phyloP scores from a whole-genome alignment of 768 basidiomycete species.

The Cystofilobasidium capitatum region DNA sequence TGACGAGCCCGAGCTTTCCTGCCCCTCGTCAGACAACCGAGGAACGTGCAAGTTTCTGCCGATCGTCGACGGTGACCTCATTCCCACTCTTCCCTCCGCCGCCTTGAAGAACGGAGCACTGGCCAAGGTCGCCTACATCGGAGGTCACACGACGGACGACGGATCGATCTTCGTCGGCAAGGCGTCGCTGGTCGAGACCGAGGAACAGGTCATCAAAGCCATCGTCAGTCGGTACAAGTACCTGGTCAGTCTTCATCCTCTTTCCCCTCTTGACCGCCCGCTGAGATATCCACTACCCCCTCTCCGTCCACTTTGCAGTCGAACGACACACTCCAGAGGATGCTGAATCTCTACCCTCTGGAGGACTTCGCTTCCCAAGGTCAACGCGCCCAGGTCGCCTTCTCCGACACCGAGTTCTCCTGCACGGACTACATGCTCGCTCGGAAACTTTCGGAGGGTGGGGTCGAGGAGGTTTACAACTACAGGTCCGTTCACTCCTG shows the following conservation, averaged over 20 bases:
- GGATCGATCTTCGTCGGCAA: conserved; percentile 29
- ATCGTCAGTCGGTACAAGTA: conserved; percentile 26
- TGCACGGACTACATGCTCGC: conserved; percentile 28
- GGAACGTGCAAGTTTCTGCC: conserved; percentile 29
- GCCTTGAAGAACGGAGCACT: background rate
- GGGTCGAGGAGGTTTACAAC: conserved; percentile 26
- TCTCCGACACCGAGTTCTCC: conserved; percentile 29
- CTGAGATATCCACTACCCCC: background rate
- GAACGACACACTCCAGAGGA: conserved; percentile 27
- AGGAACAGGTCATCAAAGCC: conserved; percentile 21
- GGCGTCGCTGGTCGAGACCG: conserved; percentile 23
- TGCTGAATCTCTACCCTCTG: conserved; percentile 22
- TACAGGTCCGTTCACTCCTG: conserved; percentile 12
- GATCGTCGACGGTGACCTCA: conserved; percentile 27
- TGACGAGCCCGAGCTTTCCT: background rate
- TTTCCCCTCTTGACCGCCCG: background rate
- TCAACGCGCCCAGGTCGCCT: conserved; percentile 27
- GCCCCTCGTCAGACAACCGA: conserved; percentile 27
- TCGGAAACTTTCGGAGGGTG: conserved; percentile 15
- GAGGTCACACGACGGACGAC: conserved; percentile 30
- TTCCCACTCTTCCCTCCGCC: conserved; percentile 22
- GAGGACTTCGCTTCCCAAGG: conserved; percentile 25
- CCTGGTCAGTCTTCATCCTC: conserved; percentile 21
- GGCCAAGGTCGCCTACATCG: conserved; percentile 26
- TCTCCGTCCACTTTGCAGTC: conserved; percentile 7